Base-by-base conservation (phyloP, 352 stramenopile species). In the Phytophthora citrophthora region DNA sequence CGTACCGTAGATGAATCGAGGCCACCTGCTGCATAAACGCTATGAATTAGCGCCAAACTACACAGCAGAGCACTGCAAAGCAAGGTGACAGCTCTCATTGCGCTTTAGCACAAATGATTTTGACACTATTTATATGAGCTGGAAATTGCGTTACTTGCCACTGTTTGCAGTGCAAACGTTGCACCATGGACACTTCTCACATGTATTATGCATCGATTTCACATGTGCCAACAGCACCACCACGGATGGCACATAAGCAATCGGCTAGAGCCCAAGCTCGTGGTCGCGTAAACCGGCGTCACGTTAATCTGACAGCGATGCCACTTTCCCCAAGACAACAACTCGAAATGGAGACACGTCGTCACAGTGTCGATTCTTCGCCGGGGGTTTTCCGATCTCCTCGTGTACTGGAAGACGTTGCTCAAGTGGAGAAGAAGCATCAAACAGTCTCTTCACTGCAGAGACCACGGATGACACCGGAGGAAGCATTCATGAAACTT, bases 401-500 rank as follows among this genome's bases (percentile, higher is more conserved):
- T 26, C 55, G 54, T 16, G 64, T 81, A 16, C 43, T 80, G 16
- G 56, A 64, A 12, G 55, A 83, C 57, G 55, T 86, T 12, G 54
- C 49, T 9, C 55, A 73, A 8, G 27, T 81, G 26, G 74, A 83
- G 44, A 70, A 60, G 10, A 68, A 58, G 5, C 20, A 61, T 18
- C 39, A 57, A 8, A 18, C 0, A 36, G 29, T 24, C 0, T 31
- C 51, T 5, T 10, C 15, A 6, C 58, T 48, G 39, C 20, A 52
- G 3, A 48, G 11, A 55, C 18, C 34, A 10, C 13, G 13, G 4
- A 54, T 82, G 62, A 64, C 61, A 36, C 72, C 65, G 1, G 74
- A 76, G 3, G 57, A 80, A 7, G 69, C 77, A 3, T 62, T 83
- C 9, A 24, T 18, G 9, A 52, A 76, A 9, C 56, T 86, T 40